phyloP scores from a whole-genome alignment of 352 stramenopile species.

The Globisporangium polare region DNA sequence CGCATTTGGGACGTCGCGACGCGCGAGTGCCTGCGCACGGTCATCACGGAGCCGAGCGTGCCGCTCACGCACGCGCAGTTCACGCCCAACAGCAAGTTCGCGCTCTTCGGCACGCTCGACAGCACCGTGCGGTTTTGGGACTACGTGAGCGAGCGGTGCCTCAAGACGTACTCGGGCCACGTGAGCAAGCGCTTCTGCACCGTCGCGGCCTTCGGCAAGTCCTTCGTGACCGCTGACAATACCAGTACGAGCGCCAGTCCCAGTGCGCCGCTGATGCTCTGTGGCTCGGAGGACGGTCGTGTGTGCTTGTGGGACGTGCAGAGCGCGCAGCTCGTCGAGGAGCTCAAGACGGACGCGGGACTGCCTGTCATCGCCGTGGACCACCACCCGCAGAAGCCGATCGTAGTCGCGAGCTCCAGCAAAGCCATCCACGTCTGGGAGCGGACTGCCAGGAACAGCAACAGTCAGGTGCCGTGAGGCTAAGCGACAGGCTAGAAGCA shows the following conservation, averaged over 20 bases:
- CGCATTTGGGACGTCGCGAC: slow-evolving; percentile 96
- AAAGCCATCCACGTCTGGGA: slow-evolving; percentile 55
- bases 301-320: slow-evolving; percentile 93
- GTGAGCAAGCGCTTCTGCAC: slow-evolving; percentile 87
- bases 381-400: slow-evolving; percentile 50
- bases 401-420: slow-evolving; percentile 83
- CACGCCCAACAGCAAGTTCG: slow-evolving; percentile 92
- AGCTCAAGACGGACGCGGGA: slow-evolving; percentile 26
- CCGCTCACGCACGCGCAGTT: slow-evolving; percentile 86
- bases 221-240: no score
- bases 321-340: slow-evolving; percentile 48
- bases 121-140: slow-evolving; percentile 90
- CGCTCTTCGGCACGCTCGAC: slow-evolving; percentile 92
- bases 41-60: slow-evolving; percentile 61
- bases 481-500: background rate
- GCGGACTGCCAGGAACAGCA: slow-evolving; percentile 22
- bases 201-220: slow-evolving; percentile 59
- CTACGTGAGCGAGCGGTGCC: slow-evolving; percentile 53
- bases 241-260: background rate
- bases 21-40: slow-evolving; percentile 93
- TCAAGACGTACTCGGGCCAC: slow-evolving; percentile 72
- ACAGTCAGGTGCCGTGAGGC: slow-evolving; percentile 5
- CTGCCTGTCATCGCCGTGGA: slow-evolving; percentile 89
- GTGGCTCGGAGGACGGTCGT: slow-evolving; percentile 90
- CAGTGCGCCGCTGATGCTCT: slow-evolving; percentile 61